Conservation (phyloP, 495 filamentous ascomycete genomes). For the Aspergillus diversus region DNA sequence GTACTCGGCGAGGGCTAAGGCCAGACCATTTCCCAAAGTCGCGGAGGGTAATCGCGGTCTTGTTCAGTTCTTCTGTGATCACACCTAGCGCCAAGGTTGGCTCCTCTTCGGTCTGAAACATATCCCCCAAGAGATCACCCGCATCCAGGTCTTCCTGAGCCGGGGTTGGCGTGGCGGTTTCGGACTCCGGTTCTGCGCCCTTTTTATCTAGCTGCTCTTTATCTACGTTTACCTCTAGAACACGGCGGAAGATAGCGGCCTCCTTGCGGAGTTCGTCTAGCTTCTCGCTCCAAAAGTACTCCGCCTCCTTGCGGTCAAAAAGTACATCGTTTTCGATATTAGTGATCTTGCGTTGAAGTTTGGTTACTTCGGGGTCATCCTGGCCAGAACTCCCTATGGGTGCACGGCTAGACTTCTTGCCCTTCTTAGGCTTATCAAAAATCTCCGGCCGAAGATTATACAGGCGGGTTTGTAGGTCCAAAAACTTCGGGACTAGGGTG, state of each 20-base stretch:
- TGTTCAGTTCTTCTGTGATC: slow-evolving; percentile 29
- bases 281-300: slow-evolving; percentile 70
- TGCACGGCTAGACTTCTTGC: slow-evolving; percentile 37
- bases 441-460: slow-evolving; percentile 73
- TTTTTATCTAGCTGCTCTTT: slow-evolving; percentile 46
- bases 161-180: slow-evolving; percentile 50
- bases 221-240: slow-evolving; percentile 26
- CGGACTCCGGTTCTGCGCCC: slow-evolving; percentile 54
- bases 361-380: slow-evolving; percentile 57
- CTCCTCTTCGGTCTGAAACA: slow-evolving; percentile 68
- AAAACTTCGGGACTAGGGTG: slow-evolving; percentile 72
- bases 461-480: slow-evolving; percentile 70
- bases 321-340: slow-evolving; percentile 82
- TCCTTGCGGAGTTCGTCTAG: slow-evolving; percentile 68
- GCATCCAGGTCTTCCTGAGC: slow-evolving; percentile 56
- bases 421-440: slow-evolving; percentile 50
- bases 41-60: slow-evolving; percentile 57
- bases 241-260: slow-evolving; percentile 42
- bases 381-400: slow-evolving; percentile 26
- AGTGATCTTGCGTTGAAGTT: slow-evolving; percentile 69
- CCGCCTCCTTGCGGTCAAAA: slow-evolving; percentile 78
- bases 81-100: slow-evolving; percentile 25
- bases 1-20: slow-evolving; percentile 66
- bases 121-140: slow-evolving; percentile 65
- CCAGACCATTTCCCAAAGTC: slow-evolving; percentile 85